These are phyloP conservation scores for Scedosporium minutisporum DNA, from an alignment of 2,329 filamentous ascomycete species.

Conservation along the genomic window DNA sequence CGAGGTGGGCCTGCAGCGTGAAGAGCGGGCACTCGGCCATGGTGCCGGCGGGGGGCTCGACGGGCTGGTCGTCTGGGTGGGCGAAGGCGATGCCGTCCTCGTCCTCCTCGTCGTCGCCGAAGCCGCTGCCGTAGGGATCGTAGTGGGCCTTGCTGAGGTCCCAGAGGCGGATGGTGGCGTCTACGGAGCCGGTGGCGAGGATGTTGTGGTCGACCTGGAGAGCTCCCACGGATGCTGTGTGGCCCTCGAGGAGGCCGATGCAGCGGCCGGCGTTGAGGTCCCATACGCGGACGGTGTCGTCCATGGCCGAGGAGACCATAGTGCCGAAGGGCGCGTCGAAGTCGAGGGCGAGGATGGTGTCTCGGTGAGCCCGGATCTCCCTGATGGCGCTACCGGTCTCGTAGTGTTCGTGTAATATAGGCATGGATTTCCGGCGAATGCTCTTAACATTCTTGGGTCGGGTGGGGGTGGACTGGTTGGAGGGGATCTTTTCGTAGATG, in stretches of 20 bases:
- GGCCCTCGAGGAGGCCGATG: slow-evolving; percentile 84
- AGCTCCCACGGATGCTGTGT: slow-evolving; percentile 85
- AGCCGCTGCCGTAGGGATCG: slow-evolving; percentile 55
- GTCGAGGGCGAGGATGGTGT: slow-evolving; percentile 81
- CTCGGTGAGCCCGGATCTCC: slow-evolving; percentile 79
- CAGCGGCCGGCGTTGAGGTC: slow-evolving; percentile 89
- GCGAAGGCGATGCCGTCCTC: slow-evolving; percentile 65
- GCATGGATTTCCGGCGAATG: slow-evolving; percentile 73
- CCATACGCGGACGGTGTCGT: slow-evolving; percentile 93
- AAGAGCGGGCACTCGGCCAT: slow-evolving; percentile 88
- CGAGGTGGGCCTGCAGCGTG: slow-evolving; percentile 80
- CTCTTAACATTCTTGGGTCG: slow-evolving; percentile 44
- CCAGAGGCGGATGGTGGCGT: slow-evolving; percentile 91
- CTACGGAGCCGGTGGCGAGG: slow-evolving; percentile 86
- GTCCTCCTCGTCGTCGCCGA: slow-evolving; percentile 48
- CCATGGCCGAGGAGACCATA: slow-evolving; percentile 82
- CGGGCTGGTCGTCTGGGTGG: slow-evolving; percentile 55
- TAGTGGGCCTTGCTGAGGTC: slow-evolving; percentile 85
- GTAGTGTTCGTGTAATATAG: slow-evolving; percentile 90
- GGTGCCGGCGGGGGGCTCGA: slow-evolving; percentile 65
- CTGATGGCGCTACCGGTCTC: slow-evolving; percentile 81
- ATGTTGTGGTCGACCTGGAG: slow-evolving; percentile 94
- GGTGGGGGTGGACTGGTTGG: slow-evolving; percentile 38
- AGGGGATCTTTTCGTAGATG: slow-evolving; percentile 85
- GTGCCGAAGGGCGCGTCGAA: slow-evolving; percentile 97